phyloP scores from a whole-genome alignment of 768 basidiomycete genomes.

The Rhodosporidiobolus odoratus region DNA sequence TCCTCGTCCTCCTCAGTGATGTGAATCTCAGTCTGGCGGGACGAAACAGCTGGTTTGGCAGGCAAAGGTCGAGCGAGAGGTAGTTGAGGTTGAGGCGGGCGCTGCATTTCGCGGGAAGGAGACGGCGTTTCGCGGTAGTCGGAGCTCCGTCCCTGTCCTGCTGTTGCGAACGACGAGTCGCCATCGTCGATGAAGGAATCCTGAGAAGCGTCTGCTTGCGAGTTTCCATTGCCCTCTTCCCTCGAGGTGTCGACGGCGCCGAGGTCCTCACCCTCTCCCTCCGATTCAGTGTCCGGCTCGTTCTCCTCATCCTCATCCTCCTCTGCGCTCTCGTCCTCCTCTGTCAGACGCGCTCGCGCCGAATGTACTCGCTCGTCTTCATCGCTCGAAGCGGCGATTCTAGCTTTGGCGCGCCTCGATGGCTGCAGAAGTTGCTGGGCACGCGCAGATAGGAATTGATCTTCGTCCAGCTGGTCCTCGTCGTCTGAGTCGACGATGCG shows the following conservation, averaged over 20 bases:
- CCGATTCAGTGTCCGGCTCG: neutral
- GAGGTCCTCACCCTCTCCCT: neutral
- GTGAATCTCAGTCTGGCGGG: too few relatives aligned
- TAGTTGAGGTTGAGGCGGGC: constrained; percentile 2
- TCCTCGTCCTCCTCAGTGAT: too few relatives aligned
- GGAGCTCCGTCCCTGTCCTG: constrained; percentile 6
- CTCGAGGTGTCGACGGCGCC: constrained; percentile 1
- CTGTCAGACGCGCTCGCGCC: neutral
- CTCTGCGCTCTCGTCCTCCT: neutral
- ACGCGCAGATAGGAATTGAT: neutral
- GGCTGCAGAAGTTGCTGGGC: neutral
- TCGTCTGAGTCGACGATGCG: neutral
- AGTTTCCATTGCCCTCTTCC: neutral
- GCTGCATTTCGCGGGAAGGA: constrained; percentile 3
- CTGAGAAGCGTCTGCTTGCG: neutral
- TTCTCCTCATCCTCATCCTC: neutral
- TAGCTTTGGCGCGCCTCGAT: neutral
- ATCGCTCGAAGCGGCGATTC: neutral
- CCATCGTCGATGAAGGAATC: constrained; percentile 1
- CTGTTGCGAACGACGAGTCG: constrained; percentile 6
- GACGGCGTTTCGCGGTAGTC: constrained; percentile 14
- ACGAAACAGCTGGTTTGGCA: too few relatives aligned
- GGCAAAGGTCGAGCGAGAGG: neutral
- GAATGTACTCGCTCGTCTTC: neutral
- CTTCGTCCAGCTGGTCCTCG: constrained; percentile 6